Conservation (phyloP, 2,329 filamentous ascomycete species). For the Pseudogymnoascus sp. region DNA sequence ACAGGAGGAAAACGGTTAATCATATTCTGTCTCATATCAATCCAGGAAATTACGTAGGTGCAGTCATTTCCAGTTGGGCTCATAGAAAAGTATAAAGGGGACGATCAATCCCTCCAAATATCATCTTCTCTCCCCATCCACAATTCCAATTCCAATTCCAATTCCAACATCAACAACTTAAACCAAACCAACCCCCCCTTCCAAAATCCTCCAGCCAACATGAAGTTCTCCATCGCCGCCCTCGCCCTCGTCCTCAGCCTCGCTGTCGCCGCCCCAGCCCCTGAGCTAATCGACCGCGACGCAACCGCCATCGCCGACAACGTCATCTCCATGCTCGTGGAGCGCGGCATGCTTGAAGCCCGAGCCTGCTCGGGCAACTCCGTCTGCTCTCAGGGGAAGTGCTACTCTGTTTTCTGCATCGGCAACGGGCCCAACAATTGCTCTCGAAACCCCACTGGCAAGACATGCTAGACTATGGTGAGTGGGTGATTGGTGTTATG, state of each 20-base stretch:
- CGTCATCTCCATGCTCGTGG: conserved; percentile 10
- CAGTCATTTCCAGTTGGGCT: neutral
- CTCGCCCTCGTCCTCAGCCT: neutral
- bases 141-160: neutral
- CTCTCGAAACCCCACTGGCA: neutral
- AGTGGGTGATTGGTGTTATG: neutral
- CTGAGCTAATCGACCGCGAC: conserved; percentile 20
- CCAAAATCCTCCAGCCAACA: neutral
- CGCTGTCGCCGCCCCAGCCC: conserved; percentile 17
- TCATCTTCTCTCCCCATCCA: neutral
- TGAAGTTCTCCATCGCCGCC: neutral
- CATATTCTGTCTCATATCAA: neutral
- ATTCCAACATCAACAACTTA: neutral
- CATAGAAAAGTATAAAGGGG: neutral
- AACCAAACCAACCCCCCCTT: neutral
- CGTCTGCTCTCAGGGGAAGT: neutral
- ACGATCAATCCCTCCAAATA: neutral
- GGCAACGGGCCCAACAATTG: neutral
- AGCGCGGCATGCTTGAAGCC: neutral
- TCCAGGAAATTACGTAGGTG: neutral
- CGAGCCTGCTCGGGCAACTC: neutral
- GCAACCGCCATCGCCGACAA: conserved; percentile 18
- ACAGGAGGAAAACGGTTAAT: neutral
- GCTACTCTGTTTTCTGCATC: neutral
- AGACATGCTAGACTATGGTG: neutral